Percentiles rank a stretch among this genome's conserved stretches.
phyloP scores from a whole-genome alignment of 768 basidiomycete species.

The Lactifluus subvellereus region DNA sequence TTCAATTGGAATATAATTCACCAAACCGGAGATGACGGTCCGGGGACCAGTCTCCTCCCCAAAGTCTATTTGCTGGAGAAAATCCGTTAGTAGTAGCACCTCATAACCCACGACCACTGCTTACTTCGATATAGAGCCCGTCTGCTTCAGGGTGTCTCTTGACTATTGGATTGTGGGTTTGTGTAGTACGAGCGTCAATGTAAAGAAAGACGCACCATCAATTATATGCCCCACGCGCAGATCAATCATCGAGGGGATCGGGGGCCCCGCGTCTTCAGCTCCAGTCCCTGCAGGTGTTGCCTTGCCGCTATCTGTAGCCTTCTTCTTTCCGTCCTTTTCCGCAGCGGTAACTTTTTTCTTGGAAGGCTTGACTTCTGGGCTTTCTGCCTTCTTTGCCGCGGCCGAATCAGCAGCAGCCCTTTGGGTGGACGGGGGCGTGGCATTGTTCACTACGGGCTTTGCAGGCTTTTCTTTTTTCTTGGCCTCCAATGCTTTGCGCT shows the following conservation, averaged over 20 bases:
- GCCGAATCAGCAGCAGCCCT: constrained; percentile 32
- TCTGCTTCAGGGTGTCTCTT: constrained; percentile 97
- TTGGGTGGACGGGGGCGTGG: constrained; percentile 23
- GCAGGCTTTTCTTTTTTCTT: constrained; percentile 72
- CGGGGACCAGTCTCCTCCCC: constrained; percentile 93
- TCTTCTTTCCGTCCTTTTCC: constrained; percentile 33
- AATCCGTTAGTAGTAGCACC: constrained; percentile 1
- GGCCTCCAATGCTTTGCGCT: constrained; percentile 62
- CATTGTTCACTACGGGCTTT: constrained; percentile 32
- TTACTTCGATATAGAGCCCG: constrained; percentile 89
- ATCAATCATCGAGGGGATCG: constrained; percentile 95
- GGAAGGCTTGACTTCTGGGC: constrained; percentile 31
- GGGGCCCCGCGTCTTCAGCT: constrained; percentile 68
- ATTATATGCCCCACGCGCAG: constrained; percentile 90
- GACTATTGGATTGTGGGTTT: constrained; percentile 38
- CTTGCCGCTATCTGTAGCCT: constrained; percentile 30
- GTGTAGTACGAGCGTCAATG: not conserved
- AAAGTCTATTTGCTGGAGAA: constrained; percentile 80
- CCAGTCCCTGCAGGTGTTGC: constrained; percentile 33
- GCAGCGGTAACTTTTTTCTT: constrained; percentile 41
- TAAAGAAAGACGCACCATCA: constrained; percentile 54
- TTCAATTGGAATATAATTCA: constrained; percentile 94
- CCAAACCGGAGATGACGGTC: constrained; percentile 94
- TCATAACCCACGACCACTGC: constrained; percentile 14
- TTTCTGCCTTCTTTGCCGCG: constrained; percentile 54